Conservation (phyloP, 768 basidiomycete species). For the Leccinum disarticulatum region DNA sequence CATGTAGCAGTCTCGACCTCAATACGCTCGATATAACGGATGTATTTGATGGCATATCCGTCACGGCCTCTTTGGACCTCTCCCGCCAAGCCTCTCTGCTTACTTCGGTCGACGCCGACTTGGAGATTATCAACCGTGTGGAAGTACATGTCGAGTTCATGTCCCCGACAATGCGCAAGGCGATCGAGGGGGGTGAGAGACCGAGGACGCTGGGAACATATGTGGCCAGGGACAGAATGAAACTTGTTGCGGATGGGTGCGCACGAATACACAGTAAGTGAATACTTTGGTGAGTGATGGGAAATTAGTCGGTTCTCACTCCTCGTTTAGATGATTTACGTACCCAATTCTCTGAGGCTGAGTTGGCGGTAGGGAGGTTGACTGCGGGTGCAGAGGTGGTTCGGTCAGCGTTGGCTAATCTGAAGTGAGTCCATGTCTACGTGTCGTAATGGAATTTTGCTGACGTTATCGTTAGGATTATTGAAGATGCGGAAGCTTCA, state of each 20-base stretch:
- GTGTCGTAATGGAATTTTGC: neutral
- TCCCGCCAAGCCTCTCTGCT: constrained; percentile 65
- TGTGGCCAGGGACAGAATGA: constrained; percentile 77
- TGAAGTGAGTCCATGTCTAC: constrained; percentile 39
- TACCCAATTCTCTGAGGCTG: constrained; percentile 52
- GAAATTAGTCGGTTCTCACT: neutral
- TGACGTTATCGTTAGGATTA: constrained; percentile 38
- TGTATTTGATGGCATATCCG: constrained; percentile 62
- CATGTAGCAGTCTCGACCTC: constrained; percentile 68
- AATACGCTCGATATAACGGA: constrained; percentile 71
- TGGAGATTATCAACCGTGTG: constrained; percentile 67
- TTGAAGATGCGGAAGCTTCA: constrained; percentile 60
- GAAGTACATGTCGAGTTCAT: constrained; percentile 75
- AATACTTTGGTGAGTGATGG: neutral
- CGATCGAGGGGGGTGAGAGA: constrained; percentile 69
- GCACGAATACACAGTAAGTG: constrained; percentile 63
- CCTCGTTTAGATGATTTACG: constrained; percentile 53
- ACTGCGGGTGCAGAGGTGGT: constrained; percentile 60
- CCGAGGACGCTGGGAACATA: constrained; percentile 77
- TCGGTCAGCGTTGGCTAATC: constrained; percentile 46
- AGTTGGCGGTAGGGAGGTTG: constrained; percentile 51
- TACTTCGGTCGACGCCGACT: constrained; percentile 63
- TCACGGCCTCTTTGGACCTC: constrained; percentile 58
- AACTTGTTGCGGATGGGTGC: constrained; percentile 74
- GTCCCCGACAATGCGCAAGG: constrained; percentile 61